Evolutionary conservation across 148 eudicot genomes (phyloP).

Genomic region (Cornus florida): DNA sequence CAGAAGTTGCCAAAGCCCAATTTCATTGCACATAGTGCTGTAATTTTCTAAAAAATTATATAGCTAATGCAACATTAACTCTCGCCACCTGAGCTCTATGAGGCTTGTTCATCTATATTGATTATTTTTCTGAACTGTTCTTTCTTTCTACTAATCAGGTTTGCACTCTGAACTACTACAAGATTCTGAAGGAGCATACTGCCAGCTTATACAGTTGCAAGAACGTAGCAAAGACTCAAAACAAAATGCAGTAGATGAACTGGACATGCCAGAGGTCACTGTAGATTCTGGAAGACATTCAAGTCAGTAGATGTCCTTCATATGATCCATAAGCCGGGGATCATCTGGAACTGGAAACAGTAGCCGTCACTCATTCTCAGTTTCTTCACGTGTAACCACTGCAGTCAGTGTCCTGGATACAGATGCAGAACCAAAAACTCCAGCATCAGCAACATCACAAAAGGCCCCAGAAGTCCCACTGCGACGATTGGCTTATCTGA

Average conservation of each 20-base stretch:
- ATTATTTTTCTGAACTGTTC: no score
- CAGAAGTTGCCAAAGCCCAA: no score
- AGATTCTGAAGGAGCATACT: conserved; percentile 7
- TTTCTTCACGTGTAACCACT: neutral
- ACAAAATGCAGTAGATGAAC: conserved; percentile 1
- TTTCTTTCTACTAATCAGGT: conserved; percentile 13
- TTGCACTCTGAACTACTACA: conserved; percentile 24
- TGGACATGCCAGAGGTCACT: neutral
- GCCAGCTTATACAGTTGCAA: conserved; percentile 23
- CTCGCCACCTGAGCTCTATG: no score
- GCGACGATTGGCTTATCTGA: conserved; percentile 17
- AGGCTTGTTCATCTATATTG: no score
- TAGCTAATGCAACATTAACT: no score
- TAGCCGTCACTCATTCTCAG: conserved; percentile 21
- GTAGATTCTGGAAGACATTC: conserved; percentile 17
- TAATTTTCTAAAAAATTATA: no score
- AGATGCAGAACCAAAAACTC: neutral
- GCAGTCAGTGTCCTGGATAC: neutral
- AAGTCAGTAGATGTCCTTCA: conserved; percentile 13
- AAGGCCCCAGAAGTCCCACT: neutral
- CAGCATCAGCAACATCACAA: neutral
- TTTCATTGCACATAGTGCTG: no score
- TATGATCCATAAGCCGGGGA: neutral
- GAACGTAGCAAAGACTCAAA: conserved; percentile 13
- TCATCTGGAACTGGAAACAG: conserved; percentile 19